Conservation (phyloP, 345 rosid species). For the Pistacia vera region DNA sequence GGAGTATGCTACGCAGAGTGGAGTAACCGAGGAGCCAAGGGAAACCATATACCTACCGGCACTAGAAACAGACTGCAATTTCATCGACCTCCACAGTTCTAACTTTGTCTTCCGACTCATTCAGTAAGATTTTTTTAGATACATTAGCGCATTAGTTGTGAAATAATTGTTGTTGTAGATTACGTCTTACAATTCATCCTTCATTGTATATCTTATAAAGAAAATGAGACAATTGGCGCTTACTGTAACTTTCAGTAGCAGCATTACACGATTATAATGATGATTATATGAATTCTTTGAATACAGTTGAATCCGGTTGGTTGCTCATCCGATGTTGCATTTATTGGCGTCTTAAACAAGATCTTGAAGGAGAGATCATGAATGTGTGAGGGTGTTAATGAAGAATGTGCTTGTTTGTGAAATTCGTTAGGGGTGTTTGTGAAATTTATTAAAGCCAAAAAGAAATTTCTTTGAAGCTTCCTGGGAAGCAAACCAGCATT, state of each 20-base stretch:
- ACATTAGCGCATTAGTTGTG: neutral
- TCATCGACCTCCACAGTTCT: conserved; percentile 56
- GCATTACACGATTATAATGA: neutral
- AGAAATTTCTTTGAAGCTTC: neutral
- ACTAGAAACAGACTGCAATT: conserved; percentile 42
- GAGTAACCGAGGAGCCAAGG: conserved; percentile 85
- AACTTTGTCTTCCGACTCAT: conserved; percentile 66
- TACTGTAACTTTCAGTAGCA: neutral
- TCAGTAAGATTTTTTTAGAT: conserved; percentile 27
- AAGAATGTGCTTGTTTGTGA: no score
- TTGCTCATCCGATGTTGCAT: neutral
- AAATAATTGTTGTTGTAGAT: conserved; percentile 5
- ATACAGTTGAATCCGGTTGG: neutral
- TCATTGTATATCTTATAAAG: conserved; percentile 12
- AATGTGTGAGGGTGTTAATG: no score
- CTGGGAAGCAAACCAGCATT: neutral
- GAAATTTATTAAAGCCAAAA: no score
- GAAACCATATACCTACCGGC: conserved; percentile 63
- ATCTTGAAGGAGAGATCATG: neutral
- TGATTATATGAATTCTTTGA: neutral
- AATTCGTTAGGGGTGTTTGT: no score
- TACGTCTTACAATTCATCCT: neutral
- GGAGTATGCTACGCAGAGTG: conserved; percentile 93
- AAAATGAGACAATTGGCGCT: conserved; percentile 1
- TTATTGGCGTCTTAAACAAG: neutral